Evolutionary conservation across 192 early-diverging fungal species (phyloP), one percentile per base, ranked within the genome.

Genomic region (Backusella sp.): DNA sequence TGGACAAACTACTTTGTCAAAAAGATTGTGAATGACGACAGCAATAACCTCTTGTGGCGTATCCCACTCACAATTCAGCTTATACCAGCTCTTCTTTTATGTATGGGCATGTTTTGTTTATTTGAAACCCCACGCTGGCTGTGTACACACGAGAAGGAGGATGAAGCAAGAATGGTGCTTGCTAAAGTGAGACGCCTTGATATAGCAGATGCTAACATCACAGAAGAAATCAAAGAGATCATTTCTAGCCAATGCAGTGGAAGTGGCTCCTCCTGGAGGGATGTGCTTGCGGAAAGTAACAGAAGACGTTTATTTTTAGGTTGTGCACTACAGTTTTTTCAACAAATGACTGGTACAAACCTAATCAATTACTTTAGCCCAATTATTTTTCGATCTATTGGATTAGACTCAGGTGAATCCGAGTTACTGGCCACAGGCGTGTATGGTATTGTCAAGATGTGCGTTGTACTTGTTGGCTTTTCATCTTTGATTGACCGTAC

Each of bases 261-360:
- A 6, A 69, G 32, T 77, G 69, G 78, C 68, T 87, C 84, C 44
- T 82, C 77, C 8, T 94, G 89, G 83, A 77, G 82, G 34, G 91
- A 94, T 70, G 80, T 94, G 35, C 74, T 92, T 65, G 79, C 79
- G 5, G 70, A 68, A 1, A 72, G 78, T 56, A 92, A 91, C 75
- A 59, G 82, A 11, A 85, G 80, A 67, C 86, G 93, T 62, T 79
- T 92, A 36, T 23, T 91, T 12, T 88, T 94, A 41, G 93, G 84
- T 37, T 83, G 88, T 52, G 68, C 86, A n/a, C 75, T 94, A 68
- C 92, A 93, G 79, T 80, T 89, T n/a, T 90, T 90, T 83, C 92
- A 94, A 81, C 92, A 73, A 35, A 36, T 77, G 70, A 77, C 76
- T 26, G 76, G 76, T 37, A 73, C 71, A 4, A 77, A 77, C 67